Evolutionary conservation across 805 yeast genomes (phyloP).

Genomic region (Wickerhamomyces ciferrii): DNA sequence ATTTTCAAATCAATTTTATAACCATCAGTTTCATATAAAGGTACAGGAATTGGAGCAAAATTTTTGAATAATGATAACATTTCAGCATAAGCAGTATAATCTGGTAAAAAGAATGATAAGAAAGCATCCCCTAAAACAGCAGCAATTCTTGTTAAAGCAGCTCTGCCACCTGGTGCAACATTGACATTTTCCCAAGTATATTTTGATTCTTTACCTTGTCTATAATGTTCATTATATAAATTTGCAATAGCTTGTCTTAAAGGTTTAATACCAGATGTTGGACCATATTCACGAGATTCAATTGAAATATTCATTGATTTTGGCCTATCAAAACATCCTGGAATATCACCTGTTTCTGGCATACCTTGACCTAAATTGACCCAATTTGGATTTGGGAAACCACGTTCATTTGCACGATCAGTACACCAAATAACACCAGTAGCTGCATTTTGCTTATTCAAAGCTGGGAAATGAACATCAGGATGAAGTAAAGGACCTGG

Average conservation of each 20-base stretch:
- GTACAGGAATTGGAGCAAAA: slow-evolving; percentile 60
- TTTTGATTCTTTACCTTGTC: slow-evolving; percentile 42
- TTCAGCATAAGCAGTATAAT: slow-evolving; percentile 61
- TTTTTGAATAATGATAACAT: slow-evolving; percentile 59
- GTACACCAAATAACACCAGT: slow-evolving; percentile 66
- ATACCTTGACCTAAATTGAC: slow-evolving; percentile 63
- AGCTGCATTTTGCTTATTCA: slow-evolving; percentile 52
- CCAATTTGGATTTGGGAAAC: slow-evolving; percentile 42
- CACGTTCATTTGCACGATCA: slow-evolving; percentile 54
- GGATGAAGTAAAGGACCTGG: slow-evolving; percentile 41
- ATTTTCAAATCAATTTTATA: slow-evolving; percentile 50
- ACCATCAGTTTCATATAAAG: slow-evolving; percentile 50
- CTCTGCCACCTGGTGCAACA: slow-evolving; percentile 61
- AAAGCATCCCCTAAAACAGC: slow-evolving; percentile 56
- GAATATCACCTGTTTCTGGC: slow-evolving; percentile 57
- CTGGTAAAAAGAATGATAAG: slow-evolving; percentile 55
- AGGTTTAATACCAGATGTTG: slow-evolving; percentile 51
- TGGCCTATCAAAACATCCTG: slow-evolving; percentile 55
- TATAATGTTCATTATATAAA: slow-evolving; percentile 48
- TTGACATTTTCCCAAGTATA: slow-evolving; percentile 58
- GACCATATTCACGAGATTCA: slow-evolving; percentile 50
- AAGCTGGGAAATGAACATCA: slow-evolving; percentile 47
- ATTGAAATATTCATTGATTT: slow-evolving; percentile 39
- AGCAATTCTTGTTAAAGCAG: slow-evolving; percentile 58
- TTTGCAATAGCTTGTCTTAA: slow-evolving; percentile 55